These are phyloP conservation scores for Cordyceps javanica DNA, from an alignment of 2,329 filamentous ascomycete species.

Conservation along the genomic window DNA sequence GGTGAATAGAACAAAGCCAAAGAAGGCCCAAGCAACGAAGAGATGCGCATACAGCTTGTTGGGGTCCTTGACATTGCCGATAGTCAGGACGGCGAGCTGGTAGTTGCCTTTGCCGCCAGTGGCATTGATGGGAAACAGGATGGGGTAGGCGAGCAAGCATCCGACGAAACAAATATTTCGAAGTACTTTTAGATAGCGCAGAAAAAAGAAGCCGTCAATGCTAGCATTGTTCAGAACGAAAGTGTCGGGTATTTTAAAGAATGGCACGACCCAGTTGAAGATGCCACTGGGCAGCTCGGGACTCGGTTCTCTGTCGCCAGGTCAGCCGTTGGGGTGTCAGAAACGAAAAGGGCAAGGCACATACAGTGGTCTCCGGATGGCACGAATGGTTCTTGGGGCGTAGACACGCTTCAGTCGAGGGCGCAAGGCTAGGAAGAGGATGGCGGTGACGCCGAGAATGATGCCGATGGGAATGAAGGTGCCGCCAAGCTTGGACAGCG, in stretches of 20 bases:
- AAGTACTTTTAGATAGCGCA: slow-evolving; percentile 64
- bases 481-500: slow-evolving; percentile 33
- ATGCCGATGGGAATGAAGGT: slow-evolving; percentile 50
- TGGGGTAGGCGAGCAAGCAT: slow-evolving; percentile 76
- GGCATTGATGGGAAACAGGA: slow-evolving; percentile 79
- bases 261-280: slow-evolving; percentile 61
- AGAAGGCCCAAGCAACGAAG: slow-evolving; percentile 77
- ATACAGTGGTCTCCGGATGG: slow-evolving; percentile 39
- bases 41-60: slow-evolving; percentile 72
- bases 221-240: slow-evolving; percentile 86
- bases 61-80: slow-evolving; percentile 63
- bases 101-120: slow-evolving; percentile 62
- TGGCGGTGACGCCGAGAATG: slow-evolving; percentile 43
- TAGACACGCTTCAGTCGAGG: slow-evolving; percentile 47
- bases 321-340: neutral
- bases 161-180: slow-evolving; percentile 82
- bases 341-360: slow-evolving; percentile 13
- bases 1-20: slow-evolving; percentile 76
- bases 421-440: slow-evolving; percentile 44
- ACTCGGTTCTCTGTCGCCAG: slow-evolving; percentile 43
- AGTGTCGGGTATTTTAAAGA: slow-evolving; percentile 65
- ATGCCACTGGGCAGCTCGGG: slow-evolving; percentile 54
- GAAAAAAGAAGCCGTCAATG: slow-evolving; percentile 83
- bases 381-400: slow-evolving; percentile 44
- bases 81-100: slow-evolving; percentile 72